These are phyloP conservation scores for Gloeophyllum trabeum DNA, from an alignment of 768 basidiomycete species.

Conservation along the genomic window DNA sequence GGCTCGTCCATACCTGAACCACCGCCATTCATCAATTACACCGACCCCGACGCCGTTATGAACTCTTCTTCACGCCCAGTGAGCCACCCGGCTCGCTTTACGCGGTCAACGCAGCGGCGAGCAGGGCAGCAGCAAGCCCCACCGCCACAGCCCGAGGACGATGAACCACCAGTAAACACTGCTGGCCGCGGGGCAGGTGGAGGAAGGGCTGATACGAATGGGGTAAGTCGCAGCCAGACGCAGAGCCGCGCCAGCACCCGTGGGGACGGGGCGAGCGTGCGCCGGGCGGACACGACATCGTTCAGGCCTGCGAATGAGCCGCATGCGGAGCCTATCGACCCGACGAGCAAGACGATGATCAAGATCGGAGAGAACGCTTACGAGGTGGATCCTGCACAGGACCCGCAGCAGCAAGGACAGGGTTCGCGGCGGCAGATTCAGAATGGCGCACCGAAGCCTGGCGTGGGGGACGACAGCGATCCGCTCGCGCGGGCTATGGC, in stretches of 20 bases:
- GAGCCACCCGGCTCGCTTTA: conserved; percentile 46
- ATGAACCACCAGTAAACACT: conserved; percentile 38
- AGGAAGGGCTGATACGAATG: conserved; percentile 22
- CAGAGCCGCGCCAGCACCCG: conserved; percentile 12
- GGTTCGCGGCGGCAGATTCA: background rate
- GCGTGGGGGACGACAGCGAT: conserved; percentile 34
- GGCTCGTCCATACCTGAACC: conserved; percentile 83
- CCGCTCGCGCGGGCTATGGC: conserved; percentile 60
- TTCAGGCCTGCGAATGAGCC: conserved; percentile 24
- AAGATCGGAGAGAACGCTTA: conserved; percentile 61
- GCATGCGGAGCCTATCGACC: conserved; percentile 49
- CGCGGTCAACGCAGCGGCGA: conserved; percentile 25
- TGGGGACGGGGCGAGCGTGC: background rate
- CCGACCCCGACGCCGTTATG: conserved; percentile 51
- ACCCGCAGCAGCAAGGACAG: conserved; percentile 35
- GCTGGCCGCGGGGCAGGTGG: conserved; percentile 69
- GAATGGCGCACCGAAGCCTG: conserved; percentile 6
- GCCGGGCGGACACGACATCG: background rate
- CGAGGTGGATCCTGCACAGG: conserved; percentile 50
- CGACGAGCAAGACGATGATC: conserved; percentile 54
- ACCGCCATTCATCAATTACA: conserved; percentile 78
- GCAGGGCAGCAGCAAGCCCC: conserved; percentile 16
- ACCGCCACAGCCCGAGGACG: conserved; percentile 23
- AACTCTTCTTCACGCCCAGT: conserved; percentile 45
- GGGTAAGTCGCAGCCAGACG: conserved; percentile 13